These are phyloP conservation scores for Hydnum rufescens DNA, from an alignment of 768 basidiomycete species.

Conservation along the genomic window DNA sequence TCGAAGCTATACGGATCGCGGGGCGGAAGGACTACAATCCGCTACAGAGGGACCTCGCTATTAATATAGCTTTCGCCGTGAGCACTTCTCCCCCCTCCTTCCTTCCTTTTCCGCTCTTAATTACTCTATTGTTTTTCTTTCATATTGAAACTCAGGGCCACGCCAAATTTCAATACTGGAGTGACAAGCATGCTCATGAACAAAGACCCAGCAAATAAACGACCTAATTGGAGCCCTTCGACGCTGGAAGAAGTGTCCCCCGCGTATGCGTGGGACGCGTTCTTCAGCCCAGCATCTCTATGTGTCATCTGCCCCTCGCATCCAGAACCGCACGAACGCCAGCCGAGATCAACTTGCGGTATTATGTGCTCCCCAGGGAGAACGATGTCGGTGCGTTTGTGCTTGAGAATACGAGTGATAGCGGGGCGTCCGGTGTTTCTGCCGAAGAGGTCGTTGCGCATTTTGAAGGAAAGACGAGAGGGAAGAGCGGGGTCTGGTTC, in stretches of 20 bases:
- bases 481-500: conserved; percentile 41
- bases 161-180: conserved; percentile 67
- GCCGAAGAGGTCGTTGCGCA: conserved; percentile 41
- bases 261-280: conserved; percentile 34
- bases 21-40: conserved; percentile 41
- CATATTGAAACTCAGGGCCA: conserved; percentile 40
- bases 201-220: conserved; percentile 19
- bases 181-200: conserved; percentile 47
- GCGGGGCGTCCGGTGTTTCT: conserved; percentile 40
- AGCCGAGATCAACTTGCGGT: conserved; percentile 18
- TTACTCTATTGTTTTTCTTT: conserved; percentile 10
- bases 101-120: conserved; percentile 7
- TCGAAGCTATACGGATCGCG: conserved; percentile 44
- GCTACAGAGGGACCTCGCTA: conserved; percentile 67
- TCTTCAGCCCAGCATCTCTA: conserved; percentile 42
- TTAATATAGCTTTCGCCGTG: conserved; percentile 80
- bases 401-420: conserved; percentile 37
- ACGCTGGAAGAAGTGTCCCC: conserved; percentile 37
- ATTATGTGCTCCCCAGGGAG: conserved; percentile 57
- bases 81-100: conserved; percentile 22
- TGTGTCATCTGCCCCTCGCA: conserved; percentile 25
- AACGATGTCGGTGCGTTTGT: conserved; percentile 47
- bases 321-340: conserved; percentile 19
- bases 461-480: conserved; percentile 31
- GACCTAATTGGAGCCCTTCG: conserved; percentile 54